These are phyloP conservation scores for Diversispora epigaea DNA, from an alignment of 192 early-diverging fungal genomes.

Conservation along the genomic window DNA sequence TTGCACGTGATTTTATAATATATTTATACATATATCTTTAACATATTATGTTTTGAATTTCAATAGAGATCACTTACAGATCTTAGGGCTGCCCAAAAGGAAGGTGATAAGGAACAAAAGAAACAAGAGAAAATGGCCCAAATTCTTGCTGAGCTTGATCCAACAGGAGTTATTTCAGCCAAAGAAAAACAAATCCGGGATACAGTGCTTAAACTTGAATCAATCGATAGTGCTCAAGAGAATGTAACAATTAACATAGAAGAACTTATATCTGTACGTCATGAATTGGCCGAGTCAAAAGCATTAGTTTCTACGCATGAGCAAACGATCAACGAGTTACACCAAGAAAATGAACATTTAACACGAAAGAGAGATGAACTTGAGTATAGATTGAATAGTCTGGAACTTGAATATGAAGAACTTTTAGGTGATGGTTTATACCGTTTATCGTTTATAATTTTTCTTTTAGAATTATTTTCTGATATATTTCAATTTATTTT, in stretches of 20 bases:
- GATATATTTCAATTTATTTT: background rate
- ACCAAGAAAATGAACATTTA: constrained; percentile 58
- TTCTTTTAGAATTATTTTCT: background rate
- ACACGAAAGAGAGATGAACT: constrained; percentile 64
- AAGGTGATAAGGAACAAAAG: constrained; percentile 72
- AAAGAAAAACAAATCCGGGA: constrained; percentile 76
- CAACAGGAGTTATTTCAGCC: constrained; percentile 67
- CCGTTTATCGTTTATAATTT: background rate
- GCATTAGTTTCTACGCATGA: constrained; percentile 62
- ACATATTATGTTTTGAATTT: background rate
- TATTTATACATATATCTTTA: background rate
- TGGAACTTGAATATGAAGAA: constrained; percentile 84
- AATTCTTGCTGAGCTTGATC: constrained; percentile 81
- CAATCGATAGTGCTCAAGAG: constrained; percentile 52
- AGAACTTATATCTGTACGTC: constrained; percentile 65
- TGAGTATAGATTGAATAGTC: constrained; percentile 62
- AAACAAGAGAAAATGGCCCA: constrained; percentile 82
- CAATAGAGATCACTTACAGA: constrained; percentile 8
- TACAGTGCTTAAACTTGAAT: constrained; percentile 65
- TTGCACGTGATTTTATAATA: background rate
- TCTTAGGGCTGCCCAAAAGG: constrained; percentile 42
- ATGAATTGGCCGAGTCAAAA: constrained; percentile 71
- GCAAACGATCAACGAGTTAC: constrained; percentile 59
- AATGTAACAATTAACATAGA: constrained; percentile 50
- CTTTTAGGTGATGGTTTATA: constrained; percentile 54